Evolutionary conservation across 2,329 filamentous ascomycete genomes (phyloP).

Genomic region (Westerdykella ornata): DNA sequence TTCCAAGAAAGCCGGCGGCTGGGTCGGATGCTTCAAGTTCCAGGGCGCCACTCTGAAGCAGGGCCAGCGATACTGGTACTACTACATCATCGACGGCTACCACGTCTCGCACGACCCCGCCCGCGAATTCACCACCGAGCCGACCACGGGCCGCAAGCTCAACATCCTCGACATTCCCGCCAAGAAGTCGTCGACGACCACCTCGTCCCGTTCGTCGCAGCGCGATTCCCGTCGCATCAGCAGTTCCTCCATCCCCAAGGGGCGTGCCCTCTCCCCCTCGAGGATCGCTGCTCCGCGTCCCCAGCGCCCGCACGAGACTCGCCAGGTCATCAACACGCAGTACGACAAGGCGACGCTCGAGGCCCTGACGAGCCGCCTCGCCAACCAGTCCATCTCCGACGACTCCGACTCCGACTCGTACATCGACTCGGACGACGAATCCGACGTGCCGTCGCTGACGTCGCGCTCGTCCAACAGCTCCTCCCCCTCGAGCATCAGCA

Average conservation of each 20-base stretch:
- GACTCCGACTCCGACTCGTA: constrained; percentile 45
- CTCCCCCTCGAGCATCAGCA: constrained; percentile 61
- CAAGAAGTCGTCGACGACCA: constrained; percentile 40
- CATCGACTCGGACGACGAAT: constrained; percentile 56
- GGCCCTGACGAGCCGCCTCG: constrained; percentile 71
- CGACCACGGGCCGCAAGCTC: constrained; percentile 91
- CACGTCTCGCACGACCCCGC: constrained; percentile 95
- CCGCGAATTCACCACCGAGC: constrained; percentile 81
- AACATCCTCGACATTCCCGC: constrained; percentile 91
- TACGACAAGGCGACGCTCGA: constrained; percentile 71
- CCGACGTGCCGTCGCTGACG: constrained; percentile 65
- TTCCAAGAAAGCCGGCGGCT: constrained; percentile 79
- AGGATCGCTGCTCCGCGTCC: constrained; percentile 90
- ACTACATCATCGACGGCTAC: constrained; percentile 99
- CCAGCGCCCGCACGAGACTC: constrained; percentile 77
- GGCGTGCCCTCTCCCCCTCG: constrained; percentile 78
- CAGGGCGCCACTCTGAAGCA: constrained; percentile 77
- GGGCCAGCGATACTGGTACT: constrained; percentile 98
- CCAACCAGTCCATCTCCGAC: constrained; percentile 61
- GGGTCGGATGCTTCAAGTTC: constrained; percentile 96
- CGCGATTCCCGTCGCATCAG: constrained; percentile 48
- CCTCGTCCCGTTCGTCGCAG: constrained; percentile 41
- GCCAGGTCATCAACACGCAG: constrained; percentile 75
- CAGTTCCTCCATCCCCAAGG: constrained; percentile 69
- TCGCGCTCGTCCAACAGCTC: constrained; percentile 51